A percentile compares a stretch with the other conserved stretches of the same genome.
These are phyloP conservation scores for Nannochloris sp. DNA, from an alignment of 139 green algal genomes.

Conservation along the genomic window DNA sequence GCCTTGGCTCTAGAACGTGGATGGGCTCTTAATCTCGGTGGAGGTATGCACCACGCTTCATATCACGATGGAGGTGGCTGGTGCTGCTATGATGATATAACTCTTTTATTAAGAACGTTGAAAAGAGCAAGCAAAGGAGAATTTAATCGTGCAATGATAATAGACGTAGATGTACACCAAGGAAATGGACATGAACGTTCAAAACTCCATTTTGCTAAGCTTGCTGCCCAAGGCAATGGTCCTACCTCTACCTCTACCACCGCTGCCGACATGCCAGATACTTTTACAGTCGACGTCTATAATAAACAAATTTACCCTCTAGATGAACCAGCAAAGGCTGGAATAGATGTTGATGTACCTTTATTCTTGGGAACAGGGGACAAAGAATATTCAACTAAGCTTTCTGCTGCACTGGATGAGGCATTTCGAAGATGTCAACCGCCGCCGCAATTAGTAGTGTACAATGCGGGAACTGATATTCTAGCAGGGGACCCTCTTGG, in stretches of 20 bases:
- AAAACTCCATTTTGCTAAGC: constrained; percentile 57
- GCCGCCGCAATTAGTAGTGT: too few species aligned
- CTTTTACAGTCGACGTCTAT: constrained; percentile 60
- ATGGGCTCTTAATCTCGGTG: constrained; percentile 76
- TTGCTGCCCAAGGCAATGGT: too few species aligned
- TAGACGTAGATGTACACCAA: constrained; percentile 78
- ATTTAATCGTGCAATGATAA: constrained; percentile 41
- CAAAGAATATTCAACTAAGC: constrained; percentile 26
- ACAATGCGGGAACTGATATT: constrained; percentile 78
- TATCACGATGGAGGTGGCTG: constrained; percentile 26
- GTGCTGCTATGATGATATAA: constrained; percentile 67
- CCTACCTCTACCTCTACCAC: too few species aligned
- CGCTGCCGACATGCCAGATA: too few species aligned
- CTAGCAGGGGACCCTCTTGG: constrained; percentile 68
- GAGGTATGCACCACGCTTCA: constrained; percentile 72
- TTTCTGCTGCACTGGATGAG: constrained; percentile 22
- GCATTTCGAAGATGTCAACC: too few species aligned
- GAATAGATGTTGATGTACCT: constrained; percentile 30
- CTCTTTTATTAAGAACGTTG: constrained; percentile 42
- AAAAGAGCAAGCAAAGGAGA: constrained; percentile 12
- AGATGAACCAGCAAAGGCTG: constrained; percentile 19
- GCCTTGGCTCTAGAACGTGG: constrained; percentile 58
- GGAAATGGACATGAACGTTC: constrained; percentile 50
- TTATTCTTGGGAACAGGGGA: constrained; percentile 16
- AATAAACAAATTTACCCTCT: constrained; percentile 35